Evolutionary conservation across 2,329 filamentous ascomycete species (phyloP), one percentile per base, ranked within the genome.

Genomic region (Sporothrix luriei): DNA sequence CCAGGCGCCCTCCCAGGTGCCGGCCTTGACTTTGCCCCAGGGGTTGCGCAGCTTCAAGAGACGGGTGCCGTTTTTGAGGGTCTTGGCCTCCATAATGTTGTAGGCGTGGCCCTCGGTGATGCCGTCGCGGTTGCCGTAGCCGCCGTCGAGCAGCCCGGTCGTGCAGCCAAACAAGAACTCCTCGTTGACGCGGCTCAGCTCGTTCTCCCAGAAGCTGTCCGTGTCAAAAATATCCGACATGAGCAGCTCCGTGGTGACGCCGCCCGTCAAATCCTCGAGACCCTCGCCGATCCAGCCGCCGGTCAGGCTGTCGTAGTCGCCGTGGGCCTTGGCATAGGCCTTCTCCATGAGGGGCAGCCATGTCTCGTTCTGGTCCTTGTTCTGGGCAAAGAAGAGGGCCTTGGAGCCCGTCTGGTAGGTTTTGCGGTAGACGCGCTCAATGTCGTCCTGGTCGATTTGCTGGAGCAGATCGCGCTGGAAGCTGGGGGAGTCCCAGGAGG

Each of bases 1-100:
- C 91, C 92, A 95, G 1, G 91, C 83, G 1, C 92, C 92, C 40
- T 87, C 90, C 91, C 92, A 95, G 78, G 93, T 92, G 43, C 86
- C 87, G 73, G 88, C 88, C 79, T 94, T 91, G 29, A 86, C 86
- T 72, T 88, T 88, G 1, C 92, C 92, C 92, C 91, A 95, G 0
- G 92, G 92, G 74, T 95, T 95, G 73, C 61, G 19, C 51, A 92
- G 80, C 66, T 88, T 84, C 2, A 93, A 81, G 1, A 93, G 80
- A 2, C 89, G 85, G 38, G 88, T 80, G 1, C 87, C 88, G 52
- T 88, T 84, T 67, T 90, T 88, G 16, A 84, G 82, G 0, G 77
- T 78, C 24, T 76, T 80, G 1, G 84, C 82, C 72, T 85, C 82
- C 73, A 88, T 84, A 10, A 90, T 82, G 0, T 86, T 87, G 74